Evolutionary conservation across 1,139 yeast species (phyloP), one percentile per base, ranked within the genome.

Genomic region (Candida pseudoviswanathii): DNA sequence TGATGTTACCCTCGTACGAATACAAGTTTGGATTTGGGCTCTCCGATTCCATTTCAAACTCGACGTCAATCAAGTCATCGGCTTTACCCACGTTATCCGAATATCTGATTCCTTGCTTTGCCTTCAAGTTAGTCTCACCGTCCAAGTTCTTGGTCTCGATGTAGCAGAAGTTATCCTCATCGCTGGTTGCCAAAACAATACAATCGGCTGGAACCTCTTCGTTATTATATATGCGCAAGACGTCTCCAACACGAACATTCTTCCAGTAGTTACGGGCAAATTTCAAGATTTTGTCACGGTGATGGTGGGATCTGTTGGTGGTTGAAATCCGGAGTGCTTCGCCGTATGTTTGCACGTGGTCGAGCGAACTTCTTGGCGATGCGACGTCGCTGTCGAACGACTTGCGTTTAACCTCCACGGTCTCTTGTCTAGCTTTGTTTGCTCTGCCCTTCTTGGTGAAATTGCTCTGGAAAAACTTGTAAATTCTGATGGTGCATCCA

Each of bases 171-270:
- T 96, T 96, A 63, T 94, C 98, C 1, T 79, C 66, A 64, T 92
- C 97, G 0, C 96, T 86, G 0, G 96, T 85, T 2, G 96, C 82
- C 41, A 94, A 63, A 30, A 92, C 71, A 16, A 90, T 78, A 34
- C 92, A 68, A 71, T 94, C 99, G 7, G 97, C 97, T 2, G 99
- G 99, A 27, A 94, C 84, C 68, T 90, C 96, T 65, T 92, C 97
- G 64, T 94, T 87, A 54, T 86, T 86, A 59, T 89, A 82, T 22
- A 94, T 79, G 58, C 97, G 81, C 43, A 94, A 83, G 57, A 91
- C 78, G 62, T 92, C 97, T 53, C 99, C 99, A 29, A 92, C 97
- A 50, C 78, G 77, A 41, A 92, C 86, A 61, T 84, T 89, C 67
- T 94, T 94, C 99, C 99, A 94, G 60, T 77, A 83, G 16, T 39